phyloP scores from a whole-genome alignment of 208 protist species.

The Naegleria gruberi region DNA sequence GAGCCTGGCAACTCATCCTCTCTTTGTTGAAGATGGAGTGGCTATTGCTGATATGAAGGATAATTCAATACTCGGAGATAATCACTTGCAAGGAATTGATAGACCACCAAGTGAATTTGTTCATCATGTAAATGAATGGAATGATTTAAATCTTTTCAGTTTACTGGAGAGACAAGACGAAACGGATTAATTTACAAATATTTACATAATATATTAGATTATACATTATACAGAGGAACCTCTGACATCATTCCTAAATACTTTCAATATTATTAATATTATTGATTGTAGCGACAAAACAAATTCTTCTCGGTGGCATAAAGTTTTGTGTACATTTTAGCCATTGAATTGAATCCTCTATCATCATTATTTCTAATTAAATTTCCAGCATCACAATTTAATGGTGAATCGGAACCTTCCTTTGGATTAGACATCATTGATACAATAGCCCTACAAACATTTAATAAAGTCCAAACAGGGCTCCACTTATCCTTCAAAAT shows the following conservation, averaged over 20 bases:
- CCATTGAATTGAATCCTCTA: conserved; percentile 32
- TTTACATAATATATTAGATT: too few relatives aligned
- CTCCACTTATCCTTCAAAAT: conserved; percentile 75
- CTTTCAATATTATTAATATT: neutral
- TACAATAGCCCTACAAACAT: conserved; percentile 66
- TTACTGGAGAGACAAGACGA: neutral
- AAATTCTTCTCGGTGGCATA: conserved; percentile 6
- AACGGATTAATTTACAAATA: neutral
- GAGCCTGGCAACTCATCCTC: neutral
- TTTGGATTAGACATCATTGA: conserved; percentile 65
- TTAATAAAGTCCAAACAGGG: conserved; percentile 73
- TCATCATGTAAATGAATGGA: neutral
- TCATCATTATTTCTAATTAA: conserved; percentile 54
- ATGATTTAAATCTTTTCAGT: neutral
- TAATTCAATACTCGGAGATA: neutral
- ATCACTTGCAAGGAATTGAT: neutral
- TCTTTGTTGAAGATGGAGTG: neutral
- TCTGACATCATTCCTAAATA: too few relatives aligned
- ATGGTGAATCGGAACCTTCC: conserved; percentile 50
- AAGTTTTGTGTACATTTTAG: conserved; percentile 34
- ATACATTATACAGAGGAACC: too few relatives aligned
- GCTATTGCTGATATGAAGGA: neutral
- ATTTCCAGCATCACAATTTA: conserved; percentile 83
- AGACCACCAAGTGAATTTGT: neutral
- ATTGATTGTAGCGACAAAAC: neutral